Base-by-base conservation (phyloP, 306 rosid species). In the Cucurbita argyrosperma region DNA sequence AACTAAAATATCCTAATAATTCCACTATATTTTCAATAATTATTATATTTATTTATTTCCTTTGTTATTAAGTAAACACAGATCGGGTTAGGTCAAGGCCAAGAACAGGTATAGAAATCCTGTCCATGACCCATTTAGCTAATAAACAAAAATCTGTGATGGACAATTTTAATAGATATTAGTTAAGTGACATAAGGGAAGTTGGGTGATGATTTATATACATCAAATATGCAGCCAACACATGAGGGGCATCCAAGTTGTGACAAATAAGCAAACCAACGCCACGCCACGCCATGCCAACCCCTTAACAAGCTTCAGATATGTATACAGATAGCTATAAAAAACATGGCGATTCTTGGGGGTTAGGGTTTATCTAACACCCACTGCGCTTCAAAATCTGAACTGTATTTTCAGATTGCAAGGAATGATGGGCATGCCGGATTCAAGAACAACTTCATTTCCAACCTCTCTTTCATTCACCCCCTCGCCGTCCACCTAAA, bases 231-330 rank as follows among this genome's bases (percentile, higher is more conserved):
- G 38, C 54, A 66, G 26, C 72, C 39, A 66, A 66, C 19, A 66
- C 7, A 43, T 18, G 53, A 66, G 72, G 86, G 74, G 79, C 88
- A 82, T 76, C n/a, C 35, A 71, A 66, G 89, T 74, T 83, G 89
- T 83, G 82, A 76, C 56, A 80, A 61, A 85, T 80, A 85, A 85
- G 89, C 89, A 83, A 83, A 67, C 76, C 43, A 52, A 76, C 67
- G 64, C 88, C 78, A 84, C 85, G 85, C 88, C 74, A 76, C 67
- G 64, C 88, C 78, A 84, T 83, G 85, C 88, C 74, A 84, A 61
- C 51, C 70, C 19, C 47, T 50, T 37, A 45, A 77, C 39, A 39
- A 78, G 59, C 66, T 68, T 47, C 57, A 12, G 1, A 19, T 43
- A 14, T 1, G 19, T 6, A 46, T 12, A 46, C 0, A 63, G 18